phyloP scores from a whole-genome alignment of 2,329 filamentous ascomycete species.

The Fusarium foetens region DNA sequence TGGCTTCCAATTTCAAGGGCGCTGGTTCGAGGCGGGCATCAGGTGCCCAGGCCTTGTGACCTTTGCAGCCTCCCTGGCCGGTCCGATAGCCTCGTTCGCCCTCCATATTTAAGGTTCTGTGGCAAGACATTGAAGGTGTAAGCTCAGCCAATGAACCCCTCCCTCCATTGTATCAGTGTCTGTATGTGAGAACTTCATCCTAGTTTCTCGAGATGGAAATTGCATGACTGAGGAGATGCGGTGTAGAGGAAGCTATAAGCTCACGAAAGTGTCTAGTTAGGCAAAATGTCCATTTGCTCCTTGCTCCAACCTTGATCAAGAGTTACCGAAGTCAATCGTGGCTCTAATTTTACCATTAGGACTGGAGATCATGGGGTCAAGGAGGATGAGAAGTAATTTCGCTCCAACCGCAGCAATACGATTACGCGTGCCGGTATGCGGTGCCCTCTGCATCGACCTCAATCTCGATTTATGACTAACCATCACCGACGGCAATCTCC shows the following conservation, averaged over 20 bases:
- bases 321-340: neutral
- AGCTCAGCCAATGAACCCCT: neutral
- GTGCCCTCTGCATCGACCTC: neutral
- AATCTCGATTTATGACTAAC: neutral
- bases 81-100: neutral
- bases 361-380: neutral
- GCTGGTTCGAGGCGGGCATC: neutral
- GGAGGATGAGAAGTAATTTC: neutral
- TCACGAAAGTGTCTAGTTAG: neutral
- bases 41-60: neutral
- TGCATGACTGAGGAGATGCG: neutral
- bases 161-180: neutral
- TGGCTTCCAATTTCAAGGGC: neutral
- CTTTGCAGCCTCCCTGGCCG: neutral
- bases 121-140: neutral
- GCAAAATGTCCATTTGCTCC: rapidly evolving
- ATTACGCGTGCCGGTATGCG: neutral
- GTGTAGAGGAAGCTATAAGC: neutral
- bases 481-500: neutral
- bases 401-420: neutral
- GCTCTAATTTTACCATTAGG: neutral
- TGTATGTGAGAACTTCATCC: neutral
- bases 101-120: neutral
- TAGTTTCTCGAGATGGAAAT: neutral
- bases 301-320: rapidly evolving